Conservation (phyloP, 805 yeast species). For the Komagataella pseudopastoris region DNA sequence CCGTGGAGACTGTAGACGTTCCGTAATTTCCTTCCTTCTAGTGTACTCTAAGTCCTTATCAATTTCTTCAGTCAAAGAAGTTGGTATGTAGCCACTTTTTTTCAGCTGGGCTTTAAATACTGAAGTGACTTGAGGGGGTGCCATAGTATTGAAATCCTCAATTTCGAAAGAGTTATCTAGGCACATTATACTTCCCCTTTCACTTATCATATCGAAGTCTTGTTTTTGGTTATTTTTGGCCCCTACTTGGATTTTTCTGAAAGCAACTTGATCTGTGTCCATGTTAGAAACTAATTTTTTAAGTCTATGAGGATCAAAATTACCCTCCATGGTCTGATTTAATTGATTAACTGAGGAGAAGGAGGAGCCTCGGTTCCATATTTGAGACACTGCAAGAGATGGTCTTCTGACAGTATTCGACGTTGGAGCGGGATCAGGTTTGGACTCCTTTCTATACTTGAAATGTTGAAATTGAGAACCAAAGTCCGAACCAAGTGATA, state of each 20-base stretch:
- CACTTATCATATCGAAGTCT: not conserved
- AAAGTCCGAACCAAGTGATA: not conserved
- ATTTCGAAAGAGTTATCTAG: not conserved
- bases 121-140: not conserved
- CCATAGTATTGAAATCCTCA: not conserved
- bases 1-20: not conserved
- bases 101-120: not conserved
- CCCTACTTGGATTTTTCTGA: not conserved
- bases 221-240: not conserved
- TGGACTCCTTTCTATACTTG: not conserved
- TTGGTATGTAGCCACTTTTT: not conserved
- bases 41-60: not conserved
- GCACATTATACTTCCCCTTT: not conserved
- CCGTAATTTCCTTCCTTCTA: not conserved
- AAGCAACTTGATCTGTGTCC: not conserved
- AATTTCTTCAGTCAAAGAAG: not conserved
- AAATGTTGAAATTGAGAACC: not conserved
- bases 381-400: not conserved
- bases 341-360: not conserved
- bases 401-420: not conserved
- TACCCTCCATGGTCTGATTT: not conserved
- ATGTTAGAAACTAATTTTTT: not conserved
- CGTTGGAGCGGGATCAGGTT: not conserved
- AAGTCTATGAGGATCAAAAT: not conserved
- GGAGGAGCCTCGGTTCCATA: not conserved